Evolutionary conservation across 176 grass and related monocot genomes (phyloP).

Genomic region (Tuctoria greenei): DNA sequence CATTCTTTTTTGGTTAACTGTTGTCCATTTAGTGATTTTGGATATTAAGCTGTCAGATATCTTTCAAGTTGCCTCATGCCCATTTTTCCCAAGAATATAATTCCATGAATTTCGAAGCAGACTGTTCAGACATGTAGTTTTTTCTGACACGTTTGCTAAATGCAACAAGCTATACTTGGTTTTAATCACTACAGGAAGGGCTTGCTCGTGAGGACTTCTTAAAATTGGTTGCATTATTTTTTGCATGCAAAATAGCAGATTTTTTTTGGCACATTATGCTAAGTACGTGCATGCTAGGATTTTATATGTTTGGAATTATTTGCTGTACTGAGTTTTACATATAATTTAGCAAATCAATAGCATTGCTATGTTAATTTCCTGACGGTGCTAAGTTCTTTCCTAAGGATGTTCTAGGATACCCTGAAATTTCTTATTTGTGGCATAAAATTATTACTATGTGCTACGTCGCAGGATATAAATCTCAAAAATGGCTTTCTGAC

Average conservation of each 20-base stretch:
- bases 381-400: conserved; percentile 6
- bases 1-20: conserved; percentile 1
- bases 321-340: conserved; percentile 8
- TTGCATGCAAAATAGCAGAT: conserved; percentile 23
- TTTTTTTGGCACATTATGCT: conserved; percentile 14
- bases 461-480: conserved; percentile 61
- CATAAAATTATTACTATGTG: conserved; percentile 5
- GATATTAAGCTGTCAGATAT: conserved; percentile 2
- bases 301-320: conserved; percentile 14
- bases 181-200: not conserved
- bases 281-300: conserved; percentile 14
- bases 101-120: not conserved
- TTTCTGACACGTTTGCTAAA: not conserved
- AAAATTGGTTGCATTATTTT: not conserved
- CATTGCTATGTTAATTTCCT: not conserved
- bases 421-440: not conserved
- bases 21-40: not conserved
- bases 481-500: conserved; percentile 53
- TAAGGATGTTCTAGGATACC: not conserved
- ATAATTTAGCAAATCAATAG: conserved; percentile 5
- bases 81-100: not conserved
- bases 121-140: conserved; percentile 1
- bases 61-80: conserved; percentile 8
- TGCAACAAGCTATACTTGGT: conserved; percentile 1
- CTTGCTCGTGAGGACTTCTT: conserved; percentile 11